These are phyloP conservation scores for Aspergillus unguis DNA, from an alignment of 2,329 filamentous ascomycete species.

Conservation along the genomic window DNA sequence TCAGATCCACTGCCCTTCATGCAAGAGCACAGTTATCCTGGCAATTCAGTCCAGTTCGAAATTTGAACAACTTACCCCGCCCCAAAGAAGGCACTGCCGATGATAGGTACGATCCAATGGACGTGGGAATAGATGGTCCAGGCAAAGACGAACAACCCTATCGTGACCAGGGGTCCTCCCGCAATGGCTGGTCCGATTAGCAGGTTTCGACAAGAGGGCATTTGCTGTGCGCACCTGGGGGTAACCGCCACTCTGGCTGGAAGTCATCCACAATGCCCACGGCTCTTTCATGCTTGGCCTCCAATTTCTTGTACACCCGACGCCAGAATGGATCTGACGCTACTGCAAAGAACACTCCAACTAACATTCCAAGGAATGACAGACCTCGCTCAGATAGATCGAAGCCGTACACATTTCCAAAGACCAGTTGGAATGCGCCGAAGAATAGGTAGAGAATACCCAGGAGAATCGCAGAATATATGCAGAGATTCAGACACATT, in stretches of 20 bases:
- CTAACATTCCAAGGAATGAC: constrained; percentile 61
- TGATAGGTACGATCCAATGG: constrained; percentile 73
- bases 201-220: background rate
- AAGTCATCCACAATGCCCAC: constrained; percentile 46
- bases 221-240: constrained; percentile 53
- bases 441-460: constrained; percentile 90
- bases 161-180: constrained; percentile 73
- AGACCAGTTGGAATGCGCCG: constrained; percentile 80
- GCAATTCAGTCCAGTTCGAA: constrained; percentile 14
- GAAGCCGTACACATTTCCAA: constrained; percentile 70
- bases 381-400: constrained; percentile 76
- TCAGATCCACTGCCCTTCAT: constrained; percentile 1
- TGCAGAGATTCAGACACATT: constrained; percentile 78
- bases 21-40: background rate
- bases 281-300: constrained; percentile 36
- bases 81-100: constrained; percentile 69
- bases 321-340: constrained; percentile 48
- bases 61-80: constrained; percentile 55
- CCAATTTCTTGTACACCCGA: constrained; percentile 41
- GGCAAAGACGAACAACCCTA: constrained; percentile 82
- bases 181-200: constrained; percentile 49
- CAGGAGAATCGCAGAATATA: constrained; percentile 79
- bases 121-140: constrained; percentile 74
- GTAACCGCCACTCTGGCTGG: constrained; percentile 84
- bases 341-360: constrained; percentile 47